Base-by-base conservation (phyloP, 129 eudicot species). In the Flaveria brownii region DNA sequence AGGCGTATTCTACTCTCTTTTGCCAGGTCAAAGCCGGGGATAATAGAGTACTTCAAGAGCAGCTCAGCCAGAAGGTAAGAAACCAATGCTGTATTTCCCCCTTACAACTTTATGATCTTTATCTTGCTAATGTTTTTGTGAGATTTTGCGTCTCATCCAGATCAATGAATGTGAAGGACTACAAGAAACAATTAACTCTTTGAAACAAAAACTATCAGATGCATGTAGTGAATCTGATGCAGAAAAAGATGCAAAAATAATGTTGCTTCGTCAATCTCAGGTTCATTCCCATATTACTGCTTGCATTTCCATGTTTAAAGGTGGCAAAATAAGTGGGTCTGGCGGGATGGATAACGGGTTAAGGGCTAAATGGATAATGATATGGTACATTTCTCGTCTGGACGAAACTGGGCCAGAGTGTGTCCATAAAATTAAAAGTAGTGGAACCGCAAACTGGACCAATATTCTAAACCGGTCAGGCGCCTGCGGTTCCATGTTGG, bases 21-120 rank as follows among this genome's bases (percentile, higher is more conserved):
- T 63, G 36, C 84, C 84, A 94, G 99, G 97, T 94, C 23, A 91
- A 89, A 91, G 66, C 73, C 63, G 97, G 96, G 18, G 99, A 94
- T 76, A 94, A 91, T 69, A 84, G 97, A 61, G 85, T 94, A 76
- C 89, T 91, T 75, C 92, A 94, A 77, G 99, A 94, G 78, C 97
- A 94, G 86, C 97, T 94, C 72, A 84, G 76, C 83, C 89, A 86
- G 78, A 91, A 94, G 99, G 99, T 89, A 79, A 20, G 57, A 14
- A 56, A 1, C 28, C 56, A 20, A 26, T 39, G 71, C 15, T 68
- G 18, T 15, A 61, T 50, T 41, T 12, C 25, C 15, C 25, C 61
- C 36, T 41, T 64, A 50, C 12, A 47, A 75, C 43, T 7, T 71
- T 8, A 25, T 65, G 47, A 30, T 22, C 26, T 36, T 61, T 57